Base-by-base conservation (phyloP, 108 stramenopile species). In the Schizochytrium sp. region DNA sequence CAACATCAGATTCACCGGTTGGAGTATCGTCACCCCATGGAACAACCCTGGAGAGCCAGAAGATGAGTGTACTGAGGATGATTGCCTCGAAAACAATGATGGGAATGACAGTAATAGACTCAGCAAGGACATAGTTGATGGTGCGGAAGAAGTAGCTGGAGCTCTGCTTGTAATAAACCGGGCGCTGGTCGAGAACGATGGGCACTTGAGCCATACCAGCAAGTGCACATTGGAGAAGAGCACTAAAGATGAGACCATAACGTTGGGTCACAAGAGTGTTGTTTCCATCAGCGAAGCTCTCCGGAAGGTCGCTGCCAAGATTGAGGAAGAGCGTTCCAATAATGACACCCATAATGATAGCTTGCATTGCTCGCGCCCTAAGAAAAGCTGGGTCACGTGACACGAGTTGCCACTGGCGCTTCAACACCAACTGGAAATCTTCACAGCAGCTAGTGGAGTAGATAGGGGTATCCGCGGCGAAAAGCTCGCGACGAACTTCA, bases 101-200 rank as follows among this genome's bases (percentile, higher is more conserved):
- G 17, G 83, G 47, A 56, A 87, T 19, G 17, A 19, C 55, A 13
- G 38, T 38, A 13, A 55, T 40, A 13, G 55, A 10, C n/a, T 56
- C 55, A 15, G 83, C 47, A 19, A 56, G 10, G 47, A 55, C 55
- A 55, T 55, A 87, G 38, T 56, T 90, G 4, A 95, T 58, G 44
- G 92, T 89, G 3, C 93, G 93, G 42, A 94, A 46, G 15, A 94
- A 93, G 88, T 91, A 94, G 3, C 92, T 88, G 92, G 91, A 93
- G n/a, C 96, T 96, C 45, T 87, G 83, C 45, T 55, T 72, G 64
- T 72, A 72, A 40, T 88, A 42, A 46, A 38, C 87, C 17, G 69
- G 15, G 40, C 64, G 87, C 19, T 15, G 46, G 87, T 87, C 69
- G 42, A 72, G 15, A 88, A 28, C 46, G 15, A 72, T 44, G 19